Conservation (phyloP, 2,329 filamentous ascomycete genomes). For the Kalaharituber pfeilii region DNA sequence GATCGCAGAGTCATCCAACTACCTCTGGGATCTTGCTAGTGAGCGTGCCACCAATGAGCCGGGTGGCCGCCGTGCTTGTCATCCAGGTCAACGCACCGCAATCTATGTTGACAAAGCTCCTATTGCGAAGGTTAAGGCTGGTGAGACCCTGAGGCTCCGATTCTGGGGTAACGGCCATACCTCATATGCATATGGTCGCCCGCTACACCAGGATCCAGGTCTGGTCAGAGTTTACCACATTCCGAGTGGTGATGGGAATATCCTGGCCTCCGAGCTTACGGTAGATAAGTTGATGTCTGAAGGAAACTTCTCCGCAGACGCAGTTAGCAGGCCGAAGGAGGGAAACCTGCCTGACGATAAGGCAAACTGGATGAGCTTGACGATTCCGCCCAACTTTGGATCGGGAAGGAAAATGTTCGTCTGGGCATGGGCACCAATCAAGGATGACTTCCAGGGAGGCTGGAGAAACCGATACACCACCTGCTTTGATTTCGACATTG, state of each 20-base stretch:
- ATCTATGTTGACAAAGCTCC: slow-evolving; percentile 6
- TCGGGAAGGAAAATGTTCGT: slow-evolving; percentile 12
- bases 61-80: slow-evolving; percentile 1
- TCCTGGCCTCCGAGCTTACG: slow-evolving; percentile 6
- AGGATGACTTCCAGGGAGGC: background rate
- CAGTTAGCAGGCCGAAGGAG: slow-evolving; percentile 6
- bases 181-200: slow-evolving; percentile 9
- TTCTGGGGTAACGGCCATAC: slow-evolving; percentile 17
- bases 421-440: slow-evolving; percentile 1
- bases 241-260: slow-evolving; percentile 13
- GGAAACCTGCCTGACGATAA: slow-evolving; percentile 11
- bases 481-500: slow-evolving; percentile 16
- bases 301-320: slow-evolving; percentile 13
- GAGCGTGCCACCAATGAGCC: background rate
- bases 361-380: slow-evolving; percentile 14
- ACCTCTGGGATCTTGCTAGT: slow-evolving; percentile 14
- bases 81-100: background rate
- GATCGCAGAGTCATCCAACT: slow-evolving; percentile 16
- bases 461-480: slow-evolving; percentile 12
- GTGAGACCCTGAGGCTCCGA: slow-evolving; percentile 11
- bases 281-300: slow-evolving; percentile 12
- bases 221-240: slow-evolving; percentile 16
- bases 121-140: slow-evolving; percentile 12
- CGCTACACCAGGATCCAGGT: slow-evolving; percentile 15
- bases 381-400: slow-evolving; percentile 8